These are phyloP conservation scores for Deinandra increscens DNA, from an alignment of 129 eudicot species.

Conservation along the genomic window DNA sequence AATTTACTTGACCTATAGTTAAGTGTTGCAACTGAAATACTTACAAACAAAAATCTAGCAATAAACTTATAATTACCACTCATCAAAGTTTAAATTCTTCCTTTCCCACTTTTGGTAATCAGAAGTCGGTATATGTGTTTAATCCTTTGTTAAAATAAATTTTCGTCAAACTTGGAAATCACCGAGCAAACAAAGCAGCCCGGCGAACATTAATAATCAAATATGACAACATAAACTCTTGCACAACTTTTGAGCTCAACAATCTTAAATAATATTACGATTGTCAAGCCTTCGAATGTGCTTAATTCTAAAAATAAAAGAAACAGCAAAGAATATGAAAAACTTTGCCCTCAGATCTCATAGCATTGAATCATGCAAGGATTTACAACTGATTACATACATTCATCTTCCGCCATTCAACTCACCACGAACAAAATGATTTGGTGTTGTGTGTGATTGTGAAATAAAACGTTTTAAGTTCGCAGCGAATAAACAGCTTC, in stretches of 20 bases:
- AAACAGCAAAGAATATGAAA: neutral
- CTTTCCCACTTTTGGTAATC: no score
- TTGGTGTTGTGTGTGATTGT: constrained; percentile 25
- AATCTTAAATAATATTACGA: constrained; percentile 1
- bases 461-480: neutral
- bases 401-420: neutral
- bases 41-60: no score
- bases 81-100: no score
- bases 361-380: constrained; percentile 32
- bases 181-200: constrained; percentile 15
- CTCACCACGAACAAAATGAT: constrained; percentile 12
- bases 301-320: neutral
- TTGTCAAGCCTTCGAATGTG: constrained; percentile 42
- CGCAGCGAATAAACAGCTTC: constrained; percentile 5
- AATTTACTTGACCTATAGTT: no score
- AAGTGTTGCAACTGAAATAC: no score
- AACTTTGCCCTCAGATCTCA: constrained; percentile 32
- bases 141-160: neutral
- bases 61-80: no score
- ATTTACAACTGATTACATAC: constrained; percentile 7
- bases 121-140: neutral
- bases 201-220: neutral
- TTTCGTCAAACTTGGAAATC: constrained; percentile 27
- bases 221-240: constrained; percentile 30
- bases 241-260: constrained; percentile 38